phyloP scores from a whole-genome alignment of 2,329 filamentous ascomycete genomes.

The Colletotrichum coccodes region DNA sequence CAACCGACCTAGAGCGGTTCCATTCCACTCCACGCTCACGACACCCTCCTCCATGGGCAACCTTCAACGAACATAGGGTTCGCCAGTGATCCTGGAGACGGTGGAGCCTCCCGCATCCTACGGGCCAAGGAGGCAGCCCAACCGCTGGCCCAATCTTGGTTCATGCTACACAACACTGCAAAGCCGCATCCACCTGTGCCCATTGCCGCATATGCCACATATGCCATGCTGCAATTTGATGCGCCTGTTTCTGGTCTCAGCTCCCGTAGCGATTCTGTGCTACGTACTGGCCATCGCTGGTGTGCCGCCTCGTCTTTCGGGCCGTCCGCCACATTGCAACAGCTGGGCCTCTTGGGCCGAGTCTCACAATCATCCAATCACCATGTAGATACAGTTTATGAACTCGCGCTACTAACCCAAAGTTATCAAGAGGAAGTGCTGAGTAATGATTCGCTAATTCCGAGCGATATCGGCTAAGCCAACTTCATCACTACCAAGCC shows the following conservation, averaged over 20 bases:
- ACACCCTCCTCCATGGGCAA: neutral
- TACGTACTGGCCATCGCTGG: neutral
- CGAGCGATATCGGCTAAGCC: neutral
- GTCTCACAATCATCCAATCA: neutral
- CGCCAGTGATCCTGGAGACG: neutral
- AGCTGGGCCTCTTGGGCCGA: neutral
- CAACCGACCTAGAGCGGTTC: neutral
- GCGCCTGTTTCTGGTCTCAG: neutral
- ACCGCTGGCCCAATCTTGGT: neutral
- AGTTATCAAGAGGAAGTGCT: neutral
- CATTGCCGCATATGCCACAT: neutral
- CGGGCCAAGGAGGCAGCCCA: neutral
- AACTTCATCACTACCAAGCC: neutral
- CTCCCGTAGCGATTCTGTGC: neutral
- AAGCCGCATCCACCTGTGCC: too few relatives aligned
- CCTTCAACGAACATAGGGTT: neutral
- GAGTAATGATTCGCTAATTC: constrained; percentile 14
- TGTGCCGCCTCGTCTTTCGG: neutral
- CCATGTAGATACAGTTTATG: neutral
- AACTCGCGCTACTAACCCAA: neutral
- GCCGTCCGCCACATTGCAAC: neutral
- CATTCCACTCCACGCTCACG: neutral
- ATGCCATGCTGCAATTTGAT: neutral
- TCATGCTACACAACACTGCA: neutral
- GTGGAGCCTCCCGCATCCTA: neutral